Base-by-base conservation (phyloP, 2,329 filamentous ascomycete genomes). In the Sporothrix mexicana region DNA sequence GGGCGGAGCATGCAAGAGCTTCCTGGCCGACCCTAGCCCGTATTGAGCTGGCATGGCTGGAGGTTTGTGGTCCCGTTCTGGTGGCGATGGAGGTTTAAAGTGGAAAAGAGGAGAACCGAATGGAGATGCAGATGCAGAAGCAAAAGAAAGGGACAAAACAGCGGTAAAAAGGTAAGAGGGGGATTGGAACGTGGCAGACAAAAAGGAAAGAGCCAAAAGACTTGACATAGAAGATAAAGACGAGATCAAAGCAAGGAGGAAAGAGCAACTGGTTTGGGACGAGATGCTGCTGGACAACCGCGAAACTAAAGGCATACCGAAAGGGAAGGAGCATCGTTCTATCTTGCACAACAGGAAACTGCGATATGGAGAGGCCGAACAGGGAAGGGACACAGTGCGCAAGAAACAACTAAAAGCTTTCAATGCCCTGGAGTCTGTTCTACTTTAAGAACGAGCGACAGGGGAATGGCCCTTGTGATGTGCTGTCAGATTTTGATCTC, bases 331-430 rank as follows among this genome's bases (percentile, higher is more conserved):
- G 55, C 55, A 49, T 13, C 53, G 20, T 23, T 25, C 30, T 69
- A 57, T 57, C 51, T 57, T 57, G 49, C 41, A 47, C 68, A 25
- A 30, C 51, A 45, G 49, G 25, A 69, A 69, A 55, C 67, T 59
- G 66, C 47, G 67, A 69, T 47, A 69, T 30, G 30, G 20, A 57
- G 51, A 53, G 10, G 41, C 62, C 62, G 43, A 51, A 23, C 67
- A 45, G 49, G 67, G 36, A 57, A 43, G 36, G 68, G 61, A 49
- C 68, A 70, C 53, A 61, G 68, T 70, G 68, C 68, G 36, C 51
- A 69, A 23, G 51, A 20, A 45, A 4, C 9, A 9, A 64, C 23
- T 6, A 23, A 36, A 6, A 30, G 25, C n/a, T 9, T n/a, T 20
- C 51, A 41, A 13, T 30, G 57, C 57, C 30, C 59, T 62, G 17